phyloP scores from a whole-genome alignment of 257 asterid genomes.

The Sherardia arvensis region DNA sequence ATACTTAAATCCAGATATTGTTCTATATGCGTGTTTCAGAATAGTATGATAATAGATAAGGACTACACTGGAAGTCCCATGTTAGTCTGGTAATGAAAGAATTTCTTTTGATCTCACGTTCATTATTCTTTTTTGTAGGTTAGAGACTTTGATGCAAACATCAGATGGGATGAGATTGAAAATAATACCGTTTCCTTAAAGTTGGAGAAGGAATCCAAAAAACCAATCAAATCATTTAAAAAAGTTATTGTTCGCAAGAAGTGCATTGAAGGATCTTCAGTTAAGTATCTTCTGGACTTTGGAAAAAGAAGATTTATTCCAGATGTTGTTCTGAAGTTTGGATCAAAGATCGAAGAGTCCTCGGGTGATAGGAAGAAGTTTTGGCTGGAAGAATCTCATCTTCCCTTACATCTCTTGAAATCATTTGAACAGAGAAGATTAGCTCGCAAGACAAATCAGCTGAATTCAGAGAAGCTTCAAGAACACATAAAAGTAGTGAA shows the following conservation, averaged over 20 bases:
- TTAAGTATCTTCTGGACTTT: slow-evolving; percentile 83
- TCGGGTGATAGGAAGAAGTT: slow-evolving; percentile 60
- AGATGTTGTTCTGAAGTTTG: slow-evolving; percentile 63
- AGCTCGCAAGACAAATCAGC: slow-evolving; percentile 62
- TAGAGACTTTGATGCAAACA: slow-evolving; percentile 81
- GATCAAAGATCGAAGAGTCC: slow-evolving; percentile 55
- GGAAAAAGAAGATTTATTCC: slow-evolving; percentile 92
- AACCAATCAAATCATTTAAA: slow-evolving; percentile 60
- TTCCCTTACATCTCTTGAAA: slow-evolving; percentile 84
- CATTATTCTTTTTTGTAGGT: slow-evolving; percentile 36
- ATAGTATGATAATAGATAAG: neutral
- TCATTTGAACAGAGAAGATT: slow-evolving; percentile 69
- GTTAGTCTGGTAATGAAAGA: neutral
- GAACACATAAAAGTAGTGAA: slow-evolving; percentile 24
- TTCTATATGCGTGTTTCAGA: neutral
- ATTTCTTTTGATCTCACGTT: neutral
- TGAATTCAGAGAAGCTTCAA: slow-evolving; percentile 31
- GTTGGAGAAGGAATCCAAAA: slow-evolving; percentile 54
- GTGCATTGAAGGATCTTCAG: slow-evolving; percentile 49
- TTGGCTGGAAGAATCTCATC: slow-evolving; percentile 85
- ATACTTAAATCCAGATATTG: neutral
- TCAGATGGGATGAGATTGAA: slow-evolving; percentile 77
- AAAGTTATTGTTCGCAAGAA: slow-evolving; percentile 70
- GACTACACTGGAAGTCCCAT: neutral
- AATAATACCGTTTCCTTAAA: slow-evolving; percentile 31